These are phyloP conservation scores for Solanum hybrid DNA, from an alignment of 305 asterid species.

Conservation along the genomic window DNA sequence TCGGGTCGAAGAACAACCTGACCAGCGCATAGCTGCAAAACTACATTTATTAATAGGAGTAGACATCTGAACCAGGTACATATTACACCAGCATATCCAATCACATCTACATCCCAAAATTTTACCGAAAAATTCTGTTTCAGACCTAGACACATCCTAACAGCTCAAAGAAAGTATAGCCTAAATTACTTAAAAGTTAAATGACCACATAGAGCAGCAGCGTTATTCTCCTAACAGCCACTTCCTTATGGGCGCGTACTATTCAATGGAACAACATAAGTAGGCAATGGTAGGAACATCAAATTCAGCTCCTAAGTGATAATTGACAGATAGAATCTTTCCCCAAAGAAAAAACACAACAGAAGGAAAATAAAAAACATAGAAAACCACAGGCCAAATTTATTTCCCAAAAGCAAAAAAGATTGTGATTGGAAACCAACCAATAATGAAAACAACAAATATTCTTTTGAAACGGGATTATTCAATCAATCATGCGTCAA, in stretches of 20 bases:
- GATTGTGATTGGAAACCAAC: background rate
- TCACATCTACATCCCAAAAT: background rate
- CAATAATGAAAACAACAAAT: background rate
- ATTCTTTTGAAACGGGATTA: background rate
- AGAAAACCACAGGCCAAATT: background rate
- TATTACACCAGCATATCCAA: background rate
- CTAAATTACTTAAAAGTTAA: background rate
- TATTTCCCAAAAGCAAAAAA: background rate
- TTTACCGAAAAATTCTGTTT: background rate
- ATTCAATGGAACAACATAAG: background rate
- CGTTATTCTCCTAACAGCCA: background rate
- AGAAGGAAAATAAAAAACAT: background rate
- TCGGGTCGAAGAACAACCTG: constrained; percentile 44
- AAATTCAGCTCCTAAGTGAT: background rate
- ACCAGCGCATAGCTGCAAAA: constrained; percentile 37
- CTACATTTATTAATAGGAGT: background rate
- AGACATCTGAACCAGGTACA: background rate
- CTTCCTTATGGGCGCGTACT: background rate
- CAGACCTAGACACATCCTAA: background rate
- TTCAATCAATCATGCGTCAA: background rate
- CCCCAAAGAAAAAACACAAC: background rate
- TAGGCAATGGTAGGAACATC: background rate
- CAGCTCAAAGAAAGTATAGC: background rate
- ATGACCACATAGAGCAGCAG: background rate
- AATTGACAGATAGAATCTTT: background rate